Base-by-base conservation (phyloP, 345 rosid species). In the Corchorus capsularis region DNA sequence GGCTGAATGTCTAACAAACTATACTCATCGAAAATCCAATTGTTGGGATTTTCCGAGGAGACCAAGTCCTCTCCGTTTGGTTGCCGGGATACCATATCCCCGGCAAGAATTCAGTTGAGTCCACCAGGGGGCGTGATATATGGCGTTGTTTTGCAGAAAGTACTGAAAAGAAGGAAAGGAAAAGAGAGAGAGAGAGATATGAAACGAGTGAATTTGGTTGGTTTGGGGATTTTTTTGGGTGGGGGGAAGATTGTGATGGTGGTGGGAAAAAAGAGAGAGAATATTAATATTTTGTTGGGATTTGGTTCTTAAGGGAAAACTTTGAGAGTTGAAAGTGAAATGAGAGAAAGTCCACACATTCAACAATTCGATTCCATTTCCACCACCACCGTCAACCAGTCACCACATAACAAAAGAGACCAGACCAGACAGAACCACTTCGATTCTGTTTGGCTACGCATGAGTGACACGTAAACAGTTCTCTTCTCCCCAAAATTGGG, bases 21-120 rank as follows among this genome's bases (percentile, higher is more conserved):
- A 54, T 78, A 79, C 45, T 86, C 91, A 55, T 75, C 66, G 11
- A 82, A 84, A 16, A 79, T 69, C 91, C 89, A 87, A 0, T 16
- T 13, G 69, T 75, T 84, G 72, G 79, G 71, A 73, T 72, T 80
- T 14, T 82, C 83, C 34, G 79, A 78, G 15, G 83, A 82, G 2
- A 76, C 75, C 86, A 84, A 69, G 35, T 49, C 57, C 74, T 61
- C 73, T 10, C 52, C 45, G 72, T 65, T 27, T 54, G 73, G 63
- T 20, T 17, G 69, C 47, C 52, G 77, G 15, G 66, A 57, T 2
- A 20, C 43, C 71, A 49, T 78, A 53, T 17, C 65, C 57, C 65
- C 55, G 65, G 63, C 72, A 22, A 70, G 72, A 57, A 69, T 71
- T 60, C 80, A 22, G 78, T 17, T 20, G 27, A 61, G 22, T 11